phyloP scores from a whole-genome alignment of 2,329 filamentous ascomycete genomes.

The Pleomassaria siparia region DNA sequence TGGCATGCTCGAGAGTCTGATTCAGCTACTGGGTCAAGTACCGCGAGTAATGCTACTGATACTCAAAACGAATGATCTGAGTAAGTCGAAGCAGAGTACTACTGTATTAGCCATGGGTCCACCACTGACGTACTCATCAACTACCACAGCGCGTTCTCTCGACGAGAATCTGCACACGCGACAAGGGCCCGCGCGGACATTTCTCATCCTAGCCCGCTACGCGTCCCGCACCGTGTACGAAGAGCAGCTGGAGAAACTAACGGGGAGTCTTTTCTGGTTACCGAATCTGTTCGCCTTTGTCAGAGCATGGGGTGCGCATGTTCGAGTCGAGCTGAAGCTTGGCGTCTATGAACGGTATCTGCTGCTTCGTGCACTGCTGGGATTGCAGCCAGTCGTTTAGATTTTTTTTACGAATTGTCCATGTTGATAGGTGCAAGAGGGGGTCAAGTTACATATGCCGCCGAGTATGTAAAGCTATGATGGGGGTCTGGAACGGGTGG shows the following conservation, averaged over 20 bases:
- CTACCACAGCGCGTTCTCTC: constrained; percentile 68
- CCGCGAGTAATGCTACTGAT: constrained; percentile 92
- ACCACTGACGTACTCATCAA: constrained; percentile 15
- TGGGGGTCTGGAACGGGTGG: too few relatives aligned
- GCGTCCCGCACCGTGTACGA: constrained; percentile 64
- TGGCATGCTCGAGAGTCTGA: constrained; percentile 83
- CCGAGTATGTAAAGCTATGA: too few relatives aligned
- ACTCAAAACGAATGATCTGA: constrained; percentile 96
- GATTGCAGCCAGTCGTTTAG: constrained; percentile 38
- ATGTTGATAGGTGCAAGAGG: too few relatives aligned
- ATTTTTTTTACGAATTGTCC: too few relatives aligned
- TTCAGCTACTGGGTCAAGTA: constrained; percentile 84
- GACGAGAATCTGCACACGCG: constrained; percentile 86
- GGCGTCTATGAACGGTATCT: constrained; percentile 61
- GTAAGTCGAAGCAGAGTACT: constrained; percentile 42
- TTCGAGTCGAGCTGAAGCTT: constrained; percentile 60
- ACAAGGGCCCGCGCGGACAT: constrained; percentile 61
- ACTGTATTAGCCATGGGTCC: not conserved
- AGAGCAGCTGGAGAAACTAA: constrained; percentile 58
- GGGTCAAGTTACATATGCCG: too few relatives aligned
- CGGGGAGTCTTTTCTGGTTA: constrained; percentile 54
- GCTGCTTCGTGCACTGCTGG: constrained; percentile 53
- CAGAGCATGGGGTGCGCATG: constrained; percentile 55
- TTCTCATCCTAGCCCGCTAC: constrained; percentile 66
- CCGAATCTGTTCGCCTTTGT: constrained; percentile 55